Base-by-base conservation (phyloP, 352 stramenopile genomes). In the Peronospora destructor region DNA sequence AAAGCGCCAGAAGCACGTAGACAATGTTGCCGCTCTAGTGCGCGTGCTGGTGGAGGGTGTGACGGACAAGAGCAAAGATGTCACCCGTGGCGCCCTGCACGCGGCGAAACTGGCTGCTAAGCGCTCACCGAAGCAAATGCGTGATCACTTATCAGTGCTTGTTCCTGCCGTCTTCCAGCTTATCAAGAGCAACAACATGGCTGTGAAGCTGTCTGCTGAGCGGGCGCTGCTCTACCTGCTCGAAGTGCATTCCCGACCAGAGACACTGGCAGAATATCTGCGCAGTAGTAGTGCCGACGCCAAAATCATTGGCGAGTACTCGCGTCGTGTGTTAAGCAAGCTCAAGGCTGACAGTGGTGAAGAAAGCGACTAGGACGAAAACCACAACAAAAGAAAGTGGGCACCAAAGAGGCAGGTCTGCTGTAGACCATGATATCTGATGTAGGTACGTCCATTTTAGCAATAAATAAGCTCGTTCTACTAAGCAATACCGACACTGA, bases 181-280 rank as follows among this genome's bases (percentile, higher is more conserved):
- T 32, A 89, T 95, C 64, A 93, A 93, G 72, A 86, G 84, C 68
- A 84, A 84, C 58, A 93, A 95, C 59, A 76, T 95, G 45, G 75
- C 78, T 0, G 83, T 92, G 42, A 95, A 95, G 70, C 57, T 94
- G 43, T 75, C 76, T 10, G 84, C 84, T 30, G 85, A 95, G 52
- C 77, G 85, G 26, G 76, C 84, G 41, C 61, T 95, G 56, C 56
- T 95, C 17, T 93, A 95, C 45, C 38, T 95, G 62, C 70, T 95
- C 14, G 81, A 95, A 42, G 77, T 94, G 38, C 76, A 91, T 40
- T 71, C 80, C 34, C 81, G 83, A 1, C 76, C 85, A 0, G 81
- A 90, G 48, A 91, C 84, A n/a, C 68, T 90, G 28, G 53, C 67
- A 14, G 73, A 85, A 38, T 95, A 87, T 44, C 52, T 85, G 36